These are phyloP conservation scores for Podaxis mareebaensis DNA, from an alignment of 768 basidiomycete genomes.

Conservation along the genomic window DNA sequence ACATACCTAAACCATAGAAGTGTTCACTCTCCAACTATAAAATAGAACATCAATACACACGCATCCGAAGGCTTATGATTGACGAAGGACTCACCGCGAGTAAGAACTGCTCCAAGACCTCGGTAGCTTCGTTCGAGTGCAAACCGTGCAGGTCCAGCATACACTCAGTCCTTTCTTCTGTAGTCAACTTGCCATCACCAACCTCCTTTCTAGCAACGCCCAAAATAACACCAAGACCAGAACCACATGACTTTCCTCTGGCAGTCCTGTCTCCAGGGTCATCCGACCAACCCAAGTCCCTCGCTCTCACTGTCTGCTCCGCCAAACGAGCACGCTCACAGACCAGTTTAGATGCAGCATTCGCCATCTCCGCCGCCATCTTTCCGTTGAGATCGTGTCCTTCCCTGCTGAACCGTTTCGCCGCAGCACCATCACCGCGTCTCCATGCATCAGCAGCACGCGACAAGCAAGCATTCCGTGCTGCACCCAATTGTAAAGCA, in stretches of 20 bases:
- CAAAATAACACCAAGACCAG: conserved; percentile 81
- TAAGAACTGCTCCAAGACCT: conserved; percentile 88
- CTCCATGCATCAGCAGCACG: conserved; percentile 97
- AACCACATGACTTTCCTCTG: conserved; percentile 76
- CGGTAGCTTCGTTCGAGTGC: conserved; percentile 91
- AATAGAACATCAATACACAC: conserved; percentile 6
- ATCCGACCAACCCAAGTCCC: conserved; percentile 79
- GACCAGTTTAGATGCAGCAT: conserved; percentile 84
- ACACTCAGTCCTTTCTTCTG: conserved; percentile 89
- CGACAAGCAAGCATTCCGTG: conserved; percentile 90
- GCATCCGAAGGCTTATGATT: conserved; percentile 1
- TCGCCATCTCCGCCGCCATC: conserved; percentile 84
- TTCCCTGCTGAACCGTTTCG: conserved; percentile 91
- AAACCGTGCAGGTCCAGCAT: conserved; percentile 91
- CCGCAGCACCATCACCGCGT: conserved; percentile 92
- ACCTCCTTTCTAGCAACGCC: conserved; percentile 73
- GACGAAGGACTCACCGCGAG: conserved; percentile 63
- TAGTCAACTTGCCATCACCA: conserved; percentile 56
- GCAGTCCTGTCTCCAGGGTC: conserved; percentile 77
- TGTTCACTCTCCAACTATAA: conserved; percentile 81
- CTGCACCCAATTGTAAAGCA: conserved; percentile 90
- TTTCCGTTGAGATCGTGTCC: conserved; percentile 92
- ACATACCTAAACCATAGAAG: conserved; percentile 81
- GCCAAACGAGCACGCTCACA: conserved; percentile 75
- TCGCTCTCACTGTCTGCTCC: conserved; percentile 70